These are phyloP conservation scores for Umbelopsis vinacea DNA, from an alignment of 192 early-diverging fungal species.

Conservation along the genomic window DNA sequence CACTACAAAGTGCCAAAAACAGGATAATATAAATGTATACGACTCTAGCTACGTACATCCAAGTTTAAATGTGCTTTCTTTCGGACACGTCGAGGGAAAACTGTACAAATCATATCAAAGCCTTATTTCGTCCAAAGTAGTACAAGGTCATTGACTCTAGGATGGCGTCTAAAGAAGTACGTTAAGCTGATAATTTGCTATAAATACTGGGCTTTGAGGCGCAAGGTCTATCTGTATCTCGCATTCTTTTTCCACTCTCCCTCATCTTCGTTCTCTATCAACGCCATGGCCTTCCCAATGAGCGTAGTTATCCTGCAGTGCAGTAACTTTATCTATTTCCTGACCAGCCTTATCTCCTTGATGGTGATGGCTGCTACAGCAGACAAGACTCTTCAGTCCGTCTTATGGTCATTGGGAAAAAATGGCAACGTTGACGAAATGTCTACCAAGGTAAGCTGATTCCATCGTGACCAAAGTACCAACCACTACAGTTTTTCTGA, in stretches of 20 bases:
- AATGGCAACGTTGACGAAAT: background rate
- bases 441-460: background rate
- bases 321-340: background rate
- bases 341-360: constrained; percentile 14
- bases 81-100: background rate
- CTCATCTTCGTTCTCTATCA: background rate
- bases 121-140: background rate
- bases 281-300: background rate
- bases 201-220: background rate
- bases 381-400: background rate
- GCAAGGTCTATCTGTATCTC: background rate
- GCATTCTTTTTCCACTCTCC: background rate
- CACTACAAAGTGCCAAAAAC: too few species aligned
- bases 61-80: background rate
- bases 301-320: background rate
- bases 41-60: too few species aligned
- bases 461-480: too few species aligned
- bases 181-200: background rate
- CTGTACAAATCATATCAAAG: background rate
- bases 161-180: background rate
- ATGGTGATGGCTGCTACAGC: constrained; percentile 20
- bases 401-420: background rate
- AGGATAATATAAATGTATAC: too few species aligned
- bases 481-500: too few species aligned
- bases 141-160: background rate